Evolutionary conservation across 805 yeast genomes (phyloP).

Genomic region (Suhomyces pyralidae): DNA sequence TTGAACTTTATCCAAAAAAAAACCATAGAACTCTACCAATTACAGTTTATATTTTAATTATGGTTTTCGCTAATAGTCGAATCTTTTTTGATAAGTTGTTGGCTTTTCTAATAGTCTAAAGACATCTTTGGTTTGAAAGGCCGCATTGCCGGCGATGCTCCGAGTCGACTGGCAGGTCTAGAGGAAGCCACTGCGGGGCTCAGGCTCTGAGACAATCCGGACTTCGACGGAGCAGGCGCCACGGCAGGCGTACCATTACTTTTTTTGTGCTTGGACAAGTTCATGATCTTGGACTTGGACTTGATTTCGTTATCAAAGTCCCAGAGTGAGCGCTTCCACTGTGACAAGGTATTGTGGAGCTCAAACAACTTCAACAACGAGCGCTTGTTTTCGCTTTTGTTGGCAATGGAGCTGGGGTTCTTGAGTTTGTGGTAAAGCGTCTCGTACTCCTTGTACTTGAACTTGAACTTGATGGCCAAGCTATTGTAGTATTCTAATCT

Average conservation of each 20-base stretch:
- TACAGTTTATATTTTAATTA: too few relatives aligned
- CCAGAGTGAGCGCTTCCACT: constrained; percentile 59
- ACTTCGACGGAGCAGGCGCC: neutral
- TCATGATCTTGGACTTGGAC: constrained; percentile 33
- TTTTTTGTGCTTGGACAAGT: constrained; percentile 38
- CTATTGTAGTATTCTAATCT: constrained; percentile 36
- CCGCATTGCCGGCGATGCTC: neutral
- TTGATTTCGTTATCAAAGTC: constrained; percentile 35
- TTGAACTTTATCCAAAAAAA: too few relatives aligned
- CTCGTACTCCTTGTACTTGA: constrained; percentile 49
- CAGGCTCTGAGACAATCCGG: neutral
- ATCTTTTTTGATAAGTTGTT: too few relatives aligned
- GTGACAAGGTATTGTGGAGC: constrained; percentile 49
- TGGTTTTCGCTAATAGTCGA: too few relatives aligned
- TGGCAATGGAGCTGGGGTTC: constrained; percentile 10
- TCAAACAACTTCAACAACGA: constrained; percentile 41
- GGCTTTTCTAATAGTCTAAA: neutral
- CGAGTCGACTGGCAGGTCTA: neutral
- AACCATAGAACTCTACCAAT: too few relatives aligned
- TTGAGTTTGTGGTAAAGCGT: constrained; percentile 34
- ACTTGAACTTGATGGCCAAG: constrained; percentile 47
- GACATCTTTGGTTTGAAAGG: neutral
- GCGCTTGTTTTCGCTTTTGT: constrained; percentile 20
- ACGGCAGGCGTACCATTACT: constrained; percentile 1
- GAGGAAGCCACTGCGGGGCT: constrained; percentile 1